phyloP scores from a whole-genome alignment of 192 early-diverging fungal genomes.

The Backusella luteola region DNA sequence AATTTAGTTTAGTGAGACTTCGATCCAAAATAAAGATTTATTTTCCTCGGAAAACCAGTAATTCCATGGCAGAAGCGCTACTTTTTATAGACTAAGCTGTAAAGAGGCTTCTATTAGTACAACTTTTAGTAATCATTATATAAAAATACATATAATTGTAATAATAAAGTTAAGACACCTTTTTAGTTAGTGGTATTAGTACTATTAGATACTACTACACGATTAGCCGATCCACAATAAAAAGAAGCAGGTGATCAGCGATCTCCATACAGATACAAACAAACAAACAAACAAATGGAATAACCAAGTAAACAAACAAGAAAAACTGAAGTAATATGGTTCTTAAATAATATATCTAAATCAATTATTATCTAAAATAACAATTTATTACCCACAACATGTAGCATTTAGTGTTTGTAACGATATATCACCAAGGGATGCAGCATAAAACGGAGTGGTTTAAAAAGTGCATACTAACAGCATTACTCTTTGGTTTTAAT shows the following conservation, averaged over 20 bases:
- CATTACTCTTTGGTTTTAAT: not conserved
- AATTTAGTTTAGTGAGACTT: not conserved
- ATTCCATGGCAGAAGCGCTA: not conserved
- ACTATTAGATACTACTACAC: not conserved
- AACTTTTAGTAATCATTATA: not conserved
- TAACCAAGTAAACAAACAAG: not conserved
- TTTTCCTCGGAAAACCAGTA: not conserved
- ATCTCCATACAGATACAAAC: not conserved
- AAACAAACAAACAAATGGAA: not conserved
- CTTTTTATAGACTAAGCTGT: not conserved
- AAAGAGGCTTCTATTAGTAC: not conserved
- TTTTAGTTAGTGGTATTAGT: not conserved
- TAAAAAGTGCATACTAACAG: not conserved
- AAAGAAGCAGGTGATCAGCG: not conserved
- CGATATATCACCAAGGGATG: not conserved
- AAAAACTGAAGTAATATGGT: not conserved
- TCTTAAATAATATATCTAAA: not conserved
- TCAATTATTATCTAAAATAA: not conserved
- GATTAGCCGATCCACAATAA: not conserved
- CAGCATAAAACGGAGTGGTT: not conserved
- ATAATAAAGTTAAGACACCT: not conserved
- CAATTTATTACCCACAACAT: not conserved
- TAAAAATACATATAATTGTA: too few relatives aligned
- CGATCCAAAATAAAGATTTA: not conserved
- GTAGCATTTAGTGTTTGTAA: not conserved